These are phyloP conservation scores for Globisporangium paddicum DNA, from an alignment of 352 stramenopile genomes.

Conservation along the genomic window DNA sequence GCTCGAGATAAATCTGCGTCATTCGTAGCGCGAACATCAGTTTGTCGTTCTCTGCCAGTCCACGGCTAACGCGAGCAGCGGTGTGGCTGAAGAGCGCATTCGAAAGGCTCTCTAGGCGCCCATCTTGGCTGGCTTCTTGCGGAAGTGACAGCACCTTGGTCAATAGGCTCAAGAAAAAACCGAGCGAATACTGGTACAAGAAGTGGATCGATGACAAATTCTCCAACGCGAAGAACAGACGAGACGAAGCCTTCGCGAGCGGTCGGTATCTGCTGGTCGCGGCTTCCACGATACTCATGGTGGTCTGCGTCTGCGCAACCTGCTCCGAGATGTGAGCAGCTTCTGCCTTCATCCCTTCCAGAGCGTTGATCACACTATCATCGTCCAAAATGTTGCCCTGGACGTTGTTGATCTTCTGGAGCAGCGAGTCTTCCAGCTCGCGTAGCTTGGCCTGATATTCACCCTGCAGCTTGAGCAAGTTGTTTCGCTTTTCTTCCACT, in stretches of 20 bases:
- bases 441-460: constrained; percentile 97
- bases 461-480: constrained; percentile 96
- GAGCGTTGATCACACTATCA: constrained; percentile 97
- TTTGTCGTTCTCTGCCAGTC: constrained; percentile 96
- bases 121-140: constrained; percentile 15
- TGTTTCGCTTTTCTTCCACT: constrained; percentile 94
- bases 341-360: constrained; percentile 98
- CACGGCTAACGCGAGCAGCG: constrained; percentile 90
- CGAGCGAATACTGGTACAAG: constrained; percentile 98
- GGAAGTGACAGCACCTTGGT: constrained; percentile 84
- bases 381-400: constrained; percentile 99
- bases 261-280: constrained; percentile 95
- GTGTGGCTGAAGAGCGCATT: constrained; percentile 90
- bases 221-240: constrained; percentile 92
- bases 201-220: constrained; percentile 96
- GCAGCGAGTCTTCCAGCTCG: constrained; percentile 97
- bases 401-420: constrained; percentile 98
- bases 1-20: constrained; percentile 89
- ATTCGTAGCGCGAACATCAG: constrained; percentile 98
- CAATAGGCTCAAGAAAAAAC: constrained; percentile 97
- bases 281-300: constrained; percentile 80
- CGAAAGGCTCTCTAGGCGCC: constrained; percentile 65
- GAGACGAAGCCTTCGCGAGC: constrained; percentile 87
- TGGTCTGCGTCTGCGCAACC: constrained; percentile 75
- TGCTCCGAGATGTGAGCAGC: constrained; percentile 94